phyloP scores from a whole-genome alignment of 768 basidiomycete genomes.

The Lyophyllum semitale region DNA sequence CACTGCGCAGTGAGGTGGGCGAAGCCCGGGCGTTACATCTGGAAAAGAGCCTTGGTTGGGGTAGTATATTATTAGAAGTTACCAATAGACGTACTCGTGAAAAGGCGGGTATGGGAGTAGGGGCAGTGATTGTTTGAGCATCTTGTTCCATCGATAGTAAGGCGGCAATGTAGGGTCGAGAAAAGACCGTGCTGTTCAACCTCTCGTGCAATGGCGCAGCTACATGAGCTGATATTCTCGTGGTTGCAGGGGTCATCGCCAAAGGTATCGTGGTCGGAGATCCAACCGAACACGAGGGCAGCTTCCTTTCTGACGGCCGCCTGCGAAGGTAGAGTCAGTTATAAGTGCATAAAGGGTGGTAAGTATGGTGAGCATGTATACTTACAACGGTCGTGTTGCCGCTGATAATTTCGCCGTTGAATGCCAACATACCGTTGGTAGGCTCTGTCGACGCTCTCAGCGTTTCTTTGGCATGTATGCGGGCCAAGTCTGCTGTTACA shows the following conservation, averaged over 20 bases:
- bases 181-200: constrained; percentile 23
- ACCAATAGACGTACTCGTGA: constrained; percentile 9
- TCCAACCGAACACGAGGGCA: constrained; percentile 16
- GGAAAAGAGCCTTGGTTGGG: background rate
- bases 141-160: constrained; percentile 20
- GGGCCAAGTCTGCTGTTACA: constrained; percentile 22
- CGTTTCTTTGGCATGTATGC: constrained; percentile 14
- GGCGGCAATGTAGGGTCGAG: constrained; percentile 25
- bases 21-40: background rate
- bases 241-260: constrained; percentile 15
- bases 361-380: too few relatives aligned
- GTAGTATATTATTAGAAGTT: background rate
- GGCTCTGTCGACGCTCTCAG: constrained; percentile 13
- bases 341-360: too few relatives aligned
- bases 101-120: constrained; percentile 22
- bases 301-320: constrained; percentile 20
- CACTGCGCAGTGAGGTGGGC: constrained; percentile 24
- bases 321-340: constrained; percentile 4
- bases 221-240: constrained; percentile 11
- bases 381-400: constrained; percentile 23
- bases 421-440: constrained; percentile 20
- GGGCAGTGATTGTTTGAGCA: constrained; percentile 22
- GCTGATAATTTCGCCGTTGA: constrained; percentile 20
- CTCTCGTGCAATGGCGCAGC: constrained; percentile 23
- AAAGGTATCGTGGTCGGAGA: constrained; percentile 6